phyloP scores from a whole-genome alignment of 2,329 filamentous ascomycete species.

The Botrytis deweyae region DNA sequence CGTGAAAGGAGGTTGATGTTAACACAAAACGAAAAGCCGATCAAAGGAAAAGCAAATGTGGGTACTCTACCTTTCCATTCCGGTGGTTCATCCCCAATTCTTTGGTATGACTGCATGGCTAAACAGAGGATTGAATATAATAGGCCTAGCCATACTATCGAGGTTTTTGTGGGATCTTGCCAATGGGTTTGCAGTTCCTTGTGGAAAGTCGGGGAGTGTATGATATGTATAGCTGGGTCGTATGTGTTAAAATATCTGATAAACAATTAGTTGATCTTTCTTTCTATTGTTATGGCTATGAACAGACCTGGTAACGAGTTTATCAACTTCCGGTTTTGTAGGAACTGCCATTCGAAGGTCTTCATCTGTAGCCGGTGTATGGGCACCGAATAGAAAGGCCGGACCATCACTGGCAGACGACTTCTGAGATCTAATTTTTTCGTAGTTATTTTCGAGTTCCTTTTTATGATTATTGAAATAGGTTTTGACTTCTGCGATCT shows the following conservation, averaged over 20 bases:
- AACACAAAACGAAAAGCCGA: not conserved
- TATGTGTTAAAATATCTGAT: slow-evolving; percentile 82
- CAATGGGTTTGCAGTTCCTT: slow-evolving; percentile 66
- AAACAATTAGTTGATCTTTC: not conserved
- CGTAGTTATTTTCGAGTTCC: slow-evolving; percentile 79
- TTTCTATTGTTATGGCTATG: not conserved
- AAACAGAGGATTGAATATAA: slow-evolving; percentile 75
- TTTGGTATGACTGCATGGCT: slow-evolving; percentile 75
- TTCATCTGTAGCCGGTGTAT: slow-evolving; percentile 64
- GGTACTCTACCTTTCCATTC: slow-evolving; percentile 60
- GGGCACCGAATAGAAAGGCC: slow-evolving; percentile 74
- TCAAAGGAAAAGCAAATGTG: not conserved
- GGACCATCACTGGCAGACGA: slow-evolving; percentile 63
- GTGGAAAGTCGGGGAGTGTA: slow-evolving; percentile 84
- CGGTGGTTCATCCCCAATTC: slow-evolving; percentile 75
- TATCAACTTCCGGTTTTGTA: slow-evolving; percentile 76
- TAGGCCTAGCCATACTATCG: slow-evolving; percentile 75
- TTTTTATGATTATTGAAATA: slow-evolving; percentile 87
- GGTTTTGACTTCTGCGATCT: slow-evolving; percentile 90
- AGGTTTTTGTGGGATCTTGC: slow-evolving; percentile 69
- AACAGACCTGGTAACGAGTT: slow-evolving; percentile 62
- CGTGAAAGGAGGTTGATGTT: not conserved
- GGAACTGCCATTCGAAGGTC: slow-evolving; percentile 82
- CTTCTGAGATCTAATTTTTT: slow-evolving; percentile 70
- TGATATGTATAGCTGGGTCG: slow-evolving; percentile 68